Conservation (phyloP, 805 yeast species). For the Suhomyces prunicola region DNA sequence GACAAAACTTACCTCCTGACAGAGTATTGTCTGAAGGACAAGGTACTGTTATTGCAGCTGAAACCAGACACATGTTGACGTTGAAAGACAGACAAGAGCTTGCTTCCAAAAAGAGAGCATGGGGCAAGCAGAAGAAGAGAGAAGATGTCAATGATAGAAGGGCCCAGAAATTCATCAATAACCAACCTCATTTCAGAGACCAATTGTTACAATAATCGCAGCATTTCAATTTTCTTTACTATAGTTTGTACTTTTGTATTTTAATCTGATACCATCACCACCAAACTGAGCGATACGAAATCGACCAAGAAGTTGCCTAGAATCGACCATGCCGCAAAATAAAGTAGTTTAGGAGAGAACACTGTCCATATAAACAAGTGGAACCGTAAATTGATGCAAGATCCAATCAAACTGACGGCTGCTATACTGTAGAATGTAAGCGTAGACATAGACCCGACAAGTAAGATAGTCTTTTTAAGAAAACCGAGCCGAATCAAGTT, state of each 20-base stretch:
- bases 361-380: constrained; percentile 98
- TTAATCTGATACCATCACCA: constrained; percentile 3
- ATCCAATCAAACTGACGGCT: constrained; percentile 55
- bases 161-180: constrained; percentile 69
- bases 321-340: constrained; percentile 71
- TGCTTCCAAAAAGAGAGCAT: constrained; percentile 51
- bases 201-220: constrained; percentile 21
- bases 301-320: constrained; percentile 43
- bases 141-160: constrained; percentile 52
- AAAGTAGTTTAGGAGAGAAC: constrained; percentile 87
- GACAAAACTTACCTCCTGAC: constrained; percentile 44
- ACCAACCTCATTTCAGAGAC: constrained; percentile 68
- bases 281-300: constrained; percentile 6
- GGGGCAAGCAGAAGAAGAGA: constrained; percentile 53
- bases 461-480: constrained; percentile 34
- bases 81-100: constrained; percentile 38
- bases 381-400: constrained; percentile 73
- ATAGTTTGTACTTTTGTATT: constrained; percentile 1
- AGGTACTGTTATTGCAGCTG: constrained; percentile 47
- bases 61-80: constrained; percentile 49
- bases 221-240: neutral
- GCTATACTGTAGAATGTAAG: constrained; percentile 58
- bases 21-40: constrained; percentile 44
- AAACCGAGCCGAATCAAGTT: constrained; percentile 15
- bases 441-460: constrained; percentile 32